Evolutionary conservation across 2,329 filamentous ascomycete genomes (phyloP), one percentile per base, ranked within the genome.

Genomic region (Trichoderma aggressivum): DNA sequence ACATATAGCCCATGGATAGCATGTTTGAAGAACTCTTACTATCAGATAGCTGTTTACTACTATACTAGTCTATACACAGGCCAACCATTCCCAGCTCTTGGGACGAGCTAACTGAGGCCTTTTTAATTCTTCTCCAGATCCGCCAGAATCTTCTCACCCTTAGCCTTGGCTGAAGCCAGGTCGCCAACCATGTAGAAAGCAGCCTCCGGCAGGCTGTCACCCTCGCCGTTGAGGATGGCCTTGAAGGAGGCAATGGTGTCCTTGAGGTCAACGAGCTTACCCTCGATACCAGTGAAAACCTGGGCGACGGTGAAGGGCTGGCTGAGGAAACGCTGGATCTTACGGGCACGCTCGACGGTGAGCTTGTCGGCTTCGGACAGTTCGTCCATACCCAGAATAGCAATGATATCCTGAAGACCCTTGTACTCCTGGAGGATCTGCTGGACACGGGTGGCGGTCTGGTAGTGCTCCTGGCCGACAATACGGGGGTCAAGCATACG

Each of bases 401-500:
- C 96, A 89, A 98, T 98, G 91, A 99, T 99, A 89, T 99, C 96
- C 89, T 99, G 96, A 78, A 99, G 94, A 76, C 95, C 98, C 93
- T 98, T 98, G 93, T 99, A 99, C 90, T 98, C 96, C 88, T 99
- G 96, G 83, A 99, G 92, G 86, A 98, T 98, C 88, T 97, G 94
- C 89, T 99, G 96, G 82, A 99, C 96, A 80, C 91, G 91, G 84
- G 92, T 93, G 84, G 96, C 96, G 80, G 91, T 95, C 74, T 94
- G 84, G 91, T 99, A 99, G 90, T 99, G 96, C 74, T 99, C 96
- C 82, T 98, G 89, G 84, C 96, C 96, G 81, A 99, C 92, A 82
- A 99, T 91, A 93, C 96, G 94, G 86, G 96, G 94, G 88, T 98
- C 96, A 82, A 99, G 89, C 92, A 99, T 98, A 91, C 96, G 94